Evolutionary conservation across 768 basidiomycete species (phyloP).

Genomic region (Lactarius quietus): DNA sequence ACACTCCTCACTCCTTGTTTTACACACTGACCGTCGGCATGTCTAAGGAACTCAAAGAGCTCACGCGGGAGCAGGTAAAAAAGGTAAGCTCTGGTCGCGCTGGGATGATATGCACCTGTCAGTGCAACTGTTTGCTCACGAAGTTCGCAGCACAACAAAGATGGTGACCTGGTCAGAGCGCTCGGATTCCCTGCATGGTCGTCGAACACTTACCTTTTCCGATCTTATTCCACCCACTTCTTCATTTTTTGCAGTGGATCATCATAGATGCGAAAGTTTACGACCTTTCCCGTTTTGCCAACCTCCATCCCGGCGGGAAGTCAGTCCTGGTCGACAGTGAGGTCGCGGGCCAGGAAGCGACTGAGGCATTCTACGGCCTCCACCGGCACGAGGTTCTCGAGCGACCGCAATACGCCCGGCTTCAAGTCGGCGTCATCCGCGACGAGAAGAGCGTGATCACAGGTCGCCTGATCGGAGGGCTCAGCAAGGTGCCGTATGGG

Average conservation of each 20-base stretch:
- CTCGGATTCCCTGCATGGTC: not conserved
- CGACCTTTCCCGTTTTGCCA: slow-evolving; percentile 74
- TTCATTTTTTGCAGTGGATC: slow-evolving; percentile 56
- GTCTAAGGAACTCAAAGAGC: slow-evolving; percentile 33
- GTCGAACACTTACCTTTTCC: not conserved
- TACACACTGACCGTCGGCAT: not conserved
- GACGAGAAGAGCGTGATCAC: slow-evolving; percentile 57
- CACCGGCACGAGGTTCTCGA: slow-evolving; percentile 80
- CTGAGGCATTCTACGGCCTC: slow-evolving; percentile 80
- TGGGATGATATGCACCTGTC: not conserved
- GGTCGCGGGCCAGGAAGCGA: slow-evolving; percentile 73
- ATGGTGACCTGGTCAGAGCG: slow-evolving; percentile 68
- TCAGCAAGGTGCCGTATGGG: slow-evolving; percentile 77
- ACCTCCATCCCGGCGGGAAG: slow-evolving; percentile 82
- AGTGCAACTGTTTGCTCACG: not conserved
- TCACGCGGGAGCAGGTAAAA: slow-evolving; percentile 60
- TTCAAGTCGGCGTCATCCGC: slow-evolving; percentile 64
- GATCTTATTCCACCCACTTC: not conserved
- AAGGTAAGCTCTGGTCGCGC: slow-evolving; percentile 41
- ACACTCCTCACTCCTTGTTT: not conserved
- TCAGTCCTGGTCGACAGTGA: slow-evolving; percentile 55
- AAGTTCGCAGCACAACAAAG: slow-evolving; percentile 70
- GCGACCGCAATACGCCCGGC: slow-evolving; percentile 64
- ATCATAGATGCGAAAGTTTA: slow-evolving; percentile 79
- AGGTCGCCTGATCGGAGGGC: slow-evolving; percentile 47